Evolutionary conservation across 2,329 filamentous ascomycete genomes (phyloP), one percentile per base, ranked within the genome.

Genomic region (Fusarium pseudograminearum): DNA sequence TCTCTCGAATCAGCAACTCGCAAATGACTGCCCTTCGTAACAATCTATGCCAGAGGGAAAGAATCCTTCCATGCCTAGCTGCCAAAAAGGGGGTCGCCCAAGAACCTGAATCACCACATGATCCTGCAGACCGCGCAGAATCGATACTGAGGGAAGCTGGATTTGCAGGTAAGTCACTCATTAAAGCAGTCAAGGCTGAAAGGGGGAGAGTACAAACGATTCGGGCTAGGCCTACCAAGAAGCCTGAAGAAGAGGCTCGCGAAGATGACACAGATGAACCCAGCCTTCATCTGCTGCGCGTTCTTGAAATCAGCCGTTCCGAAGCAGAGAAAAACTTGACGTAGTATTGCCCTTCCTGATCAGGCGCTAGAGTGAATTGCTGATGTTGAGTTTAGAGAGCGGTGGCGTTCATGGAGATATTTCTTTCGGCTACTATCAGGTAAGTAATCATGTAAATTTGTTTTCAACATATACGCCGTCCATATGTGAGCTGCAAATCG

Each of bases 11-110:
- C 20, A 20, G 41, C 18, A 22, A 46, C 2, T 24, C 5, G 8
- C 26, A 36, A 16, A 41, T 54, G 22, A 20, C 51, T 40, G 9
- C 36, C 10, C 42, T 70, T 12, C 44, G 52, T 18, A 22, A 26
- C 14, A 30, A 52, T 11, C 10, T 62, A 11, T 70, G 66, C n/a
- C 33, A 33, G 12, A 69, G 61, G 34, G 22, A 63, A 7, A 55
- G 50, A 28, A 38, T 3, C 5, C 12, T 41, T 4, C 56, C 61
- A 5, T 62, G 41, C n/a, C 20, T 50, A 4, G 10, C n/a, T 14
- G 28, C 24, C 16, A 9, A 28, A 44, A 33, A 34, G 15, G 34
- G 16, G 11, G 26, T 14, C 2, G 4, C 12, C 8, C 11, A 51
- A n/a, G 38, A 61, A 26, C 22, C 24, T 26, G 40, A 54, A 14